phyloP scores from a whole-genome alignment of 257 asterid genomes.

The Fraxinus americana region DNA sequence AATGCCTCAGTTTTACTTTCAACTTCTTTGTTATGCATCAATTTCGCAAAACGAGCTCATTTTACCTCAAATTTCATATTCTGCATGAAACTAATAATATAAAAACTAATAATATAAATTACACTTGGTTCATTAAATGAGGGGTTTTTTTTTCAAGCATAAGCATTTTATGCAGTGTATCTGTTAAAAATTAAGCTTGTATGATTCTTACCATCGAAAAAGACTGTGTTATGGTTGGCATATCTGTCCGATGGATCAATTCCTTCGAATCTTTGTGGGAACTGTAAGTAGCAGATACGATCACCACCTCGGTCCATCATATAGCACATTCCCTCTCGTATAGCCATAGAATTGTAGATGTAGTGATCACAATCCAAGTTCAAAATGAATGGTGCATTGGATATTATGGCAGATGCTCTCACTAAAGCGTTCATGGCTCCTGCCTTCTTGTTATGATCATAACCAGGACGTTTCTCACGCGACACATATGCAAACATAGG shows the following conservation, averaged over 20 bases:
- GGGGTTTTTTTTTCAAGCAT: background rate
- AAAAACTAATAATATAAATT: too few species aligned
- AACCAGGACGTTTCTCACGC: conserved; percentile 84
- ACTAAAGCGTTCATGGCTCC: conserved; percentile 98
- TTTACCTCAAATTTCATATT: background rate
- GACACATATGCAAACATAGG: conserved; percentile 96
- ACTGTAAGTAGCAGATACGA: conserved; percentile 89
- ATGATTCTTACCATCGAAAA: conserved; percentile 72
- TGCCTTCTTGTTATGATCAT: conserved; percentile 95
- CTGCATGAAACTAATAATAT: background rate
- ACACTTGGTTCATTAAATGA: background rate
- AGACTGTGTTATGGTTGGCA: conserved; percentile 93
- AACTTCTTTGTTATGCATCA: background rate
- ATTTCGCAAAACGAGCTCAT: too few species aligned
- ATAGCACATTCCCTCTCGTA: conserved; percentile 89
- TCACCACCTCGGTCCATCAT: conserved; percentile 99
- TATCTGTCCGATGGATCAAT: conserved; percentile 97
- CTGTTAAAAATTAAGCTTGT: background rate
- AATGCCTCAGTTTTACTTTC: background rate
- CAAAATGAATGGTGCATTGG: conserved; percentile 91
- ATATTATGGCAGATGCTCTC: conserved; percentile 89
- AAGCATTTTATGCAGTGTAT: background rate
- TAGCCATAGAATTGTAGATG: conserved; percentile 73
- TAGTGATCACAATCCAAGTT: conserved; percentile 96
- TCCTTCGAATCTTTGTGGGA: conserved; percentile 97